These are phyloP conservation scores for Urochloa ruziziensis DNA, from an alignment of 176 grass and related monocot genomes.

Conservation along the genomic window DNA sequence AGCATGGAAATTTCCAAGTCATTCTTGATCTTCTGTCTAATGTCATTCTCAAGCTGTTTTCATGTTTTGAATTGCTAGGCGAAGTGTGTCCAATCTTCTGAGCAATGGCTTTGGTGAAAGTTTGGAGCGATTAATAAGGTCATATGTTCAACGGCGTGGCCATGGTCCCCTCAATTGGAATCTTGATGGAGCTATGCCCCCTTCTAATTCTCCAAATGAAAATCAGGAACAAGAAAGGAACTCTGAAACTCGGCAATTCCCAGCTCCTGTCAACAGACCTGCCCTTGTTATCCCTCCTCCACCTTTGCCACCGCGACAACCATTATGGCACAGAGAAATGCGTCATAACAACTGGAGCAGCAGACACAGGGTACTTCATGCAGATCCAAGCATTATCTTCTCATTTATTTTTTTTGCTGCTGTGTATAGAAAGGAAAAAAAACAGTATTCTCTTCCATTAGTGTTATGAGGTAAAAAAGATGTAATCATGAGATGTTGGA, in stretches of 20 bases:
- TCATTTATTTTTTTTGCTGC: conserved; percentile 1
- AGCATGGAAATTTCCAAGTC: not conserved
- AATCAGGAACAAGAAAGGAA: conserved; percentile 69
- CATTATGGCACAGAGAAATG: conserved; percentile 68
- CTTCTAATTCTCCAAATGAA: conserved; percentile 51
- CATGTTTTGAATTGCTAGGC: conserved; percentile 45
- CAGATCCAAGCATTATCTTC: conserved; percentile 48
- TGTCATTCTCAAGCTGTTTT: conserved; percentile 13
- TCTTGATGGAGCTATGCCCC: conserved; percentile 39
- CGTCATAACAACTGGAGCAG: conserved; percentile 63
- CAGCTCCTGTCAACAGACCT: conserved; percentile 47
- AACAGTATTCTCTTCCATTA: not conserved
- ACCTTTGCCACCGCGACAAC: conserved; percentile 77
- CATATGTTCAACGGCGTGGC: conserved; percentile 76
- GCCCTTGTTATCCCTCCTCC: conserved; percentile 63
- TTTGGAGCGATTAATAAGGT: conserved; percentile 91
- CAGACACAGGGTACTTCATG: conserved; percentile 59
- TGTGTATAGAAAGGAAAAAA: not conserved
- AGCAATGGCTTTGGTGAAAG: conserved; percentile 95
- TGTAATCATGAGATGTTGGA: not conserved
- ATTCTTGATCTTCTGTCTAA: conserved; percentile 13
- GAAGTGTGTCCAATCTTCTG: conserved; percentile 99
- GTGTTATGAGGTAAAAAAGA: not conserved
- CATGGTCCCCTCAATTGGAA: conserved; percentile 69
- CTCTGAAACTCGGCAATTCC: conserved; percentile 49